Base-by-base conservation (phyloP, 306 rosid species). In the Gastrolobium villosum region DNA sequence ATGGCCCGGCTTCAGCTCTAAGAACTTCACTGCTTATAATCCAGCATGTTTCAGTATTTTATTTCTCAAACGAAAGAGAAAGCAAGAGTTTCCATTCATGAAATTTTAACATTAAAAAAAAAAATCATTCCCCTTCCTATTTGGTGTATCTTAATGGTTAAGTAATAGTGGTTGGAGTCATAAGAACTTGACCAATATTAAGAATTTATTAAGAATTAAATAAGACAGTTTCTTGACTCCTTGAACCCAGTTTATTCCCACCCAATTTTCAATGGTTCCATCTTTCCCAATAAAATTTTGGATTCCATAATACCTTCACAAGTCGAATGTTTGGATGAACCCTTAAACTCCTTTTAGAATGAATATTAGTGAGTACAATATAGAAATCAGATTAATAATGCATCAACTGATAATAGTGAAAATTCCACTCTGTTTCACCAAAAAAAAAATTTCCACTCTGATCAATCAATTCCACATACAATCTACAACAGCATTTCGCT, bases 391-490 rank as follows among this genome's bases (percentile, higher is more conserved):
- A 72, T 46, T 31, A 62, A 53, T 7, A 72, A 55, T 44, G 70
- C 56, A 71, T 59, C 37, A n/a, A 65, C 49, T 8, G 46, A 71
- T 65, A 56, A 35, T 52, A 52, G 67, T 70, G 48, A 46, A 34
- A 69, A 41, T 70, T 70, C 41, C 63, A 56, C 28, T 39, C 34
- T 7, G 26, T n/a, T n/a, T n/a, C n/a, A n/a, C n/a, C n/a, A n/a
- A n/a, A n/a, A n/a, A n/a, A n/a, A n/a, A n/a, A n/a, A n/a, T n/a
- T 70, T 70, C 41, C 63, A 56, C 28, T 39, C 34, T 7, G 26
- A 50, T 75, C 75, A 70, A 82, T 63, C 59, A 43, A 64, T 65
- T 62, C 46, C 59, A 39, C 43, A 56, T 28, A 48, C 50, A 50
- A 6, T 10, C 76, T 7, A 36, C 2, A 54, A 41, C 32, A 63